These are phyloP conservation scores for Mycena rebaudengoi DNA, from an alignment of 768 basidiomycete genomes.

Conservation along the genomic window DNA sequence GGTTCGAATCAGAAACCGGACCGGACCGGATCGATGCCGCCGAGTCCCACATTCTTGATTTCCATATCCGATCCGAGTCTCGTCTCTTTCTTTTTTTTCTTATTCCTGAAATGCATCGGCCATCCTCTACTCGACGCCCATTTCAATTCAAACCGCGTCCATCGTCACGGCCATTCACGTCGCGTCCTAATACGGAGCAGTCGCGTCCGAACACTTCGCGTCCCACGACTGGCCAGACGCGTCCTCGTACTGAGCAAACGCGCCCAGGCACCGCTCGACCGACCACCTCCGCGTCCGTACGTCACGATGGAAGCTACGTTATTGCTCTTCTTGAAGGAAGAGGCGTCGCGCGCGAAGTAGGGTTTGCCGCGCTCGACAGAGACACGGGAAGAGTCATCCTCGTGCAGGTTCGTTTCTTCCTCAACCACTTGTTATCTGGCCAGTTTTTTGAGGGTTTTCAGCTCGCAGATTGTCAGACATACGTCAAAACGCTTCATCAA, in stretches of 20 bases:
- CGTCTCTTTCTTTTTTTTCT: no score
- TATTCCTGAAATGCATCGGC: no score
- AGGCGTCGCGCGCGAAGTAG: slow-evolving; percentile 84
- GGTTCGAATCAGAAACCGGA: no score
- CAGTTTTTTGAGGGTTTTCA: slow-evolving; percentile 36
- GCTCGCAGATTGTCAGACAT: slow-evolving; percentile 89
- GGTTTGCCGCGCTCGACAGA: slow-evolving; percentile 85
- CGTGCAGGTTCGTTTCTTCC: slow-evolving; percentile 68
- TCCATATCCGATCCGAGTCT: no score
- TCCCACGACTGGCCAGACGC: slow-evolving; percentile 39
- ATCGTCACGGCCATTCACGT: slow-evolving; percentile 13
- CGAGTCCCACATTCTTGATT: no score
- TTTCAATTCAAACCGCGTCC: no score
- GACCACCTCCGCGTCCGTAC: slow-evolving; percentile 67
- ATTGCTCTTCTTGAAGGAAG: slow-evolving; percentile 80
- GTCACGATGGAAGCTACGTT: slow-evolving; percentile 68
- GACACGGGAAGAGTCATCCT: slow-evolving; percentile 80
- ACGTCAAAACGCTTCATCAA: slow-evolving; percentile 88
- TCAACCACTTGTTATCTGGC: slow-evolving; percentile 13
- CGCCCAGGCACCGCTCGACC: slow-evolving; percentile 70
- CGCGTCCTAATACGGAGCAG: slow-evolving; percentile 15
- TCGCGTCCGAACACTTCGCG: slow-evolving; percentile 18
- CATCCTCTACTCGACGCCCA: no score
- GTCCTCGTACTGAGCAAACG: slow-evolving; percentile 66
- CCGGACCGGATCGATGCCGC: no score